Evolutionary conservation across 75 land plant species (phyloP), one percentile per base, ranked within the genome.

Genomic region (Larix kaempferi): DNA sequence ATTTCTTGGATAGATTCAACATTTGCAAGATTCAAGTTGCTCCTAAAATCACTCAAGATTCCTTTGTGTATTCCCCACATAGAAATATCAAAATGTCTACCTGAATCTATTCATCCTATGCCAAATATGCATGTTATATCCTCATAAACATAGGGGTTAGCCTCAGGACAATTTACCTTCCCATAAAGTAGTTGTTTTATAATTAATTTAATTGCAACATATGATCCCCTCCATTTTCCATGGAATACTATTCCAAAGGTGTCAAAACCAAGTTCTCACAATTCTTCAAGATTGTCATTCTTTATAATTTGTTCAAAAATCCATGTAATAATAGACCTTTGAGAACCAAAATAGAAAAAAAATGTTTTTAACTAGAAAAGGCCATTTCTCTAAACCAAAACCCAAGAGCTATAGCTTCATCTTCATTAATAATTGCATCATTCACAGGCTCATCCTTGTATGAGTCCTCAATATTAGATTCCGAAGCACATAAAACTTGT

Each of bases 181-280:
- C 99, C 25, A 90, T 80, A 86, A 96, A 96, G 74, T 97, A 96
- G 75, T 90, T 90, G 57, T 91, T 88, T 82, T 92, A n/a, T 96
- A 4, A 96, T 92, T 62, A 97, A 81, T 84, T 96, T 96, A 25
- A 96, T 96, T 33, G 99, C 99, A 82, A 94, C 95, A 88, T 96
- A 97, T 37, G 97, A 81, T 56, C 99, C 99, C 57, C 95, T 77
- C 99, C 99, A 94, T 76, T 94, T 96, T 63, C 99, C 99, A 86
- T 90, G 88, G 74, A 89, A 96, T 49, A 96, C 97, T 74, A 95
- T 96, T 63, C 99, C 99, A 90, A 86, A 96, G 29, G 97, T 96
- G 59, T 97, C 99, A 77, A 94, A 94, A 35, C 99, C 99, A 60
- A 96, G 84, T 79, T 96, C 99, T 56, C 90, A 75, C 57, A 96